Base-by-base conservation (phyloP, 225 moss, liverwort and hornwort species). In the Marchantia polymorpha region DNA sequence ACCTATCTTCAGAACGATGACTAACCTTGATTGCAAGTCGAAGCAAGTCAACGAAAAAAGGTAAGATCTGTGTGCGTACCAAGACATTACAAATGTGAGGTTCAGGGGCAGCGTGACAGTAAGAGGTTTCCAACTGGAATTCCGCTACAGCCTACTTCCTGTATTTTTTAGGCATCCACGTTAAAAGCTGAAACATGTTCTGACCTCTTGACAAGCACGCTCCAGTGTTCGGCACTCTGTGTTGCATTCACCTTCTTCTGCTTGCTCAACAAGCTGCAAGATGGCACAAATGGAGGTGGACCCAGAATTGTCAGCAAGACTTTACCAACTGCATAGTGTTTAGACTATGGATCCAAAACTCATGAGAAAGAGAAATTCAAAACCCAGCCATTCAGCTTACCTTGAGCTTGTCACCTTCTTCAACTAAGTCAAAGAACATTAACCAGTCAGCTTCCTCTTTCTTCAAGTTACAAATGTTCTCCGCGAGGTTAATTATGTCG, bases 371-470 rank as follows among this genome's bases (percentile, higher is more conserved):
- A 25, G 25, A 26, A 25, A 26, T 64, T 39, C 39, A 39, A 39
- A 39, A 39, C 39, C 5, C 39, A 2, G 39, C 39, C 39, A 39
- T 39, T 39, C 39, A 54, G 31, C 12, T 71, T 81, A 96, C 95
- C 92, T 94, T 86, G 79, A 94, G 92, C 75, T 78, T 89, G 77
- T 75, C 81, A 69, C 87, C 86, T 60, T 86, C 88, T 88, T 91
- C 96, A 50, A 92, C 92, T 70, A 96, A 90, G 86, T 92, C 94
- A 69, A 96, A 88, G 86, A 88, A 89, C 83, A 94, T 89, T 78
- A 99, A 85, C 97, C 97, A 99, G 77, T 93, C 92, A 69, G 92
- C 94, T 85, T 89, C 89, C 79, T 90, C 92, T 81, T 88, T 94
- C 89, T 94, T 94, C 80, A 92, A 77, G 46, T 93, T 91, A 87